Base-by-base conservation (phyloP, 768 basidiomycete genomes). In the Coprinellus aureogranulatus region DNA sequence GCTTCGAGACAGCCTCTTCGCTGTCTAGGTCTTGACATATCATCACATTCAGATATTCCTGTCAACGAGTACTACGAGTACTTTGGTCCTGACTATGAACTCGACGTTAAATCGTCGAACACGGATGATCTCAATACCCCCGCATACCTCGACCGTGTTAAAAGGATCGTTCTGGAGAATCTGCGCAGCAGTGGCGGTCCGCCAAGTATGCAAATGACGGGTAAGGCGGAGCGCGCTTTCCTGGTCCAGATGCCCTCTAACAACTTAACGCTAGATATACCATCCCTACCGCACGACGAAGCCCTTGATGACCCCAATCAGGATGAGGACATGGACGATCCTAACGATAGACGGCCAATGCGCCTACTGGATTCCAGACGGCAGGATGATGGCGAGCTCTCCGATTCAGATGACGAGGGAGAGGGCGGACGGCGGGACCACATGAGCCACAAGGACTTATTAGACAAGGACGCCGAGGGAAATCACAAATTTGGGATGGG, bases 51-150 rank as follows among this genome's bases (percentile, higher is more conserved):
- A 95, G 96, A 92, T 68, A 96, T 99, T 54, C 97, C 97, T 2
- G 89, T 95, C 61, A 99, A 98, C 67, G 97, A 99, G 74, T 99
- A 98, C 74, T 98, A 95, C 67, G 96, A 98, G 68, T 98, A 98
- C 72, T 98, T 98, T 70, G 97, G 97, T 0, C 97, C 97, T 2
- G 93, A 96, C 66, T 98, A 98, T 67, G 86, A 94, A 68, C 82
- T 99, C 30, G 93, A 99, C 68, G 97, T 99, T 27, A 92, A 89
- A 65, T 77, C 93, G 12, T 94, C 92, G 12, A 99, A 98, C 68
- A 90, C 93, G 59, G 94, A 97, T 63, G 96, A 99, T 67, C 76
- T 96, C 75, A 99, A 99, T 68, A 91, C 92, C 2, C 85, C 84
- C 4, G 90, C 91, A 59, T 99, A 98, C 71, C 79, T 99, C 58